Evolutionary conservation across 2,329 filamentous ascomycete species (phyloP), one percentile per base, ranked within the genome.

Genomic region (Penicillium sp.): DNA sequence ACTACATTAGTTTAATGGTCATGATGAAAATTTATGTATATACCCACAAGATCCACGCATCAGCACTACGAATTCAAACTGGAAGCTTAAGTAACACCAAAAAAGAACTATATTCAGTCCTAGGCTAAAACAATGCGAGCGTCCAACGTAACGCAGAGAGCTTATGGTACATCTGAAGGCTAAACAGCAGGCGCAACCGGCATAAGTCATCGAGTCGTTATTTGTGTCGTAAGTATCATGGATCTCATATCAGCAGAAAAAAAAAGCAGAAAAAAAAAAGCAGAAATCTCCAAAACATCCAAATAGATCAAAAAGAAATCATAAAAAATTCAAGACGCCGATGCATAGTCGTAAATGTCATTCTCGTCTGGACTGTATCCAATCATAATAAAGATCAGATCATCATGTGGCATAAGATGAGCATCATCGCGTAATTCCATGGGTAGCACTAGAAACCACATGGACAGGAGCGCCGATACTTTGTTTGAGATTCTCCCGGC

Each of bases 401-500:
- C 39, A 58, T 49, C 45, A 56, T 48, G 50, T 53, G 47, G 37
- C 49, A 53, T 48, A 23, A 54, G 46, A 27, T 4, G n/a, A n/a
- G 19, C 23, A 50, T 66, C 53, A 66, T 19, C 51, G 57, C 35
- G 54, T 33, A n/a, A 60, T 51, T 2, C 57, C 60, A 51, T 61
- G 59, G 19, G 59, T 62, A 54, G 69, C 66, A 52, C 72, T 69
- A 10, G 72, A 74, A 57, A 72, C 69, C 23, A 75, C 69, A 45
- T 76, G 60, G 13, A 77, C 75, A 54, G 75, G 72, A 16, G 71
- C 70, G 1, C 81, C 80, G 65, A 88, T 87, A 54, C 78, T 83
- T 54, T 78, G 77, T 61, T 84, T 80, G 50, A 87, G 72, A 57
- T 74, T 78, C 60, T 83, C 77, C 58, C 85, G 75, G 58, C 81